Base-by-base conservation (phyloP, 225 moss, liverwort and hornwort species). In the Ulota crispa region DNA sequence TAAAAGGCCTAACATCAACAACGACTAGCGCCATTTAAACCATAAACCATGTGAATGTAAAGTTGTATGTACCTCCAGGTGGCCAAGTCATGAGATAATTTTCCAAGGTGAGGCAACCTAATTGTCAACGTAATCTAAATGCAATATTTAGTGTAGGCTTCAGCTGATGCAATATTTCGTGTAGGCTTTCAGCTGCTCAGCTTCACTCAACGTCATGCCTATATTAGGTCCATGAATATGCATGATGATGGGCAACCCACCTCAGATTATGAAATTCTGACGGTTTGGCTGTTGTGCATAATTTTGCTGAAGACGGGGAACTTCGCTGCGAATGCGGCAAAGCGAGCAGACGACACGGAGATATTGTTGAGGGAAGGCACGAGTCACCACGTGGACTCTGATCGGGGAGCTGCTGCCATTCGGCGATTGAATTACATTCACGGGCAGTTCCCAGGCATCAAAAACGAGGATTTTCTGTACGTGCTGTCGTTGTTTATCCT, bases 341-440 rank as follows among this genome's bases (percentile, higher is more conserved):
- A 88, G 84, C 83, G 86, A 66, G 84, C 84, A 78, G 84, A 88
- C 45, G 80, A 86, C 61, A 91, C 88, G 6, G 84, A 88, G 61
- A 82, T 85, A 71, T 54, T 86, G 59, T n/a, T 84, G 56, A 77
- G 66, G 65, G 86, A 91, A 77, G 30, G 55, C 63, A 66, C 67
- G 2, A 11, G 39, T 55, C 88, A 90, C 61, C 80, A 90, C 37
- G 82, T 86, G 68, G 88, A 88, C 72, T 83, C 81, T 34, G 79
- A 80, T 64, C 70, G 90, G 26, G 86, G 84, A 13, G 64, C 52
- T 8, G 72, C 83, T 47, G 86, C 90, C 15, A 65, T 91, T 7
- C 77, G 84, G 28, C 78, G 84, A 12, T 24, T 88, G 59, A 90
- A 84, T 75, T 84, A 86, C 82, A 88, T 90, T 54, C 88, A 91